Percentiles rank a stretch among this genome's conserved stretches.
Evolutionary conservation across 2,329 filamentous ascomycete genomes (phyloP).

Genomic region (Alternaria ventricosa): DNA sequence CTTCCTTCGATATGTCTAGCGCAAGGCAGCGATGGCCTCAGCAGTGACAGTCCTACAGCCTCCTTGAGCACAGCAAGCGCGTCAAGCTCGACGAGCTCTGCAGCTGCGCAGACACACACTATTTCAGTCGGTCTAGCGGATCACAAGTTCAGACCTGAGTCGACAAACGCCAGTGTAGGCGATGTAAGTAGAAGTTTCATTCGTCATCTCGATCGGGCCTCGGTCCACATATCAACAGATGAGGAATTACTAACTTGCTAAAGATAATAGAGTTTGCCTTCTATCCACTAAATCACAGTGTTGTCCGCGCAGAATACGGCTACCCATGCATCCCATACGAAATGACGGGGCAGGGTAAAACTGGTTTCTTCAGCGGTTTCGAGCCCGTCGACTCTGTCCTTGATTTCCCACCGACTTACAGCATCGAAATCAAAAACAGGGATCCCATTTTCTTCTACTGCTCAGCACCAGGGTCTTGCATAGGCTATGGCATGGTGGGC

Average conservation of each 20-base stretch:
- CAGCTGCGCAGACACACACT: slow-evolving; percentile 34
- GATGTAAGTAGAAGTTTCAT: slow-evolving; percentile 35
- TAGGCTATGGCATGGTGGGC: slow-evolving; percentile 73
- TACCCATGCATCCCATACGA: slow-evolving; percentile 52
- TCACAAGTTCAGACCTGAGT: slow-evolving; percentile 49
- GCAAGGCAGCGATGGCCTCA: background rate
- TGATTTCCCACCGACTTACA: slow-evolving; percentile 35
- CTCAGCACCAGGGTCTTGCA: slow-evolving; percentile 69
- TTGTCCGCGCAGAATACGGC: slow-evolving; percentile 50
- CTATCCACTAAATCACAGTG: slow-evolving; percentile 52
- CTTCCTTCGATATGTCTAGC: slow-evolving; percentile 13
- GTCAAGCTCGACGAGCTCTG: slow-evolving; percentile 20
- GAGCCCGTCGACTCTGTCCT: slow-evolving; percentile 32
- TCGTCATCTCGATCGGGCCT: background rate
- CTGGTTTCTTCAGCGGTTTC: slow-evolving; percentile 43
- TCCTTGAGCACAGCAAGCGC: slow-evolving; percentile 6
- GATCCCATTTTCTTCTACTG: slow-evolving; percentile 49
- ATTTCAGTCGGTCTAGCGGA: slow-evolving; percentile 48
- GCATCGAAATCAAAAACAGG: slow-evolving; percentile 39
- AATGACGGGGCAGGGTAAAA: slow-evolving; percentile 33
- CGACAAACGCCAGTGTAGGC: slow-evolving; percentile 45
- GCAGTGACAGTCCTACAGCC: background rate
- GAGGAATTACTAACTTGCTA: slow-evolving; percentile 1
- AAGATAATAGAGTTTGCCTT: slow-evolving; percentile 51
- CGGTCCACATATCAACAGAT: background rate